These are phyloP conservation scores for Quercus rubra DNA, from an alignment of 306 rosid species.

Conservation along the genomic window DNA sequence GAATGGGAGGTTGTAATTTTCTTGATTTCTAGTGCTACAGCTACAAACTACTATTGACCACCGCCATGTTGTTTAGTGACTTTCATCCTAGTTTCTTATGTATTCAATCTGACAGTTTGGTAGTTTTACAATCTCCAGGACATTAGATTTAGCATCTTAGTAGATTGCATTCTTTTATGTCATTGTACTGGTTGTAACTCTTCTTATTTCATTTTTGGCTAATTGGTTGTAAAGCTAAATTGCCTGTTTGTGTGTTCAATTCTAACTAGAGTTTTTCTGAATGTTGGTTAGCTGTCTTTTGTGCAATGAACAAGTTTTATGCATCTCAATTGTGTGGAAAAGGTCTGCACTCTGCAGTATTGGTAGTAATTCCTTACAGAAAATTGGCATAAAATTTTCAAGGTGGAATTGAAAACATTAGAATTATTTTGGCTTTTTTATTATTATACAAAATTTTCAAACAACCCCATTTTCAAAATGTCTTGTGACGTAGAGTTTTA, in stretches of 20 bases:
- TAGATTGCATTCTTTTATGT: neutral
- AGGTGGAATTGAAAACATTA: no score
- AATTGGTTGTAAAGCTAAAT: no score
- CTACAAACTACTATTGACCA: neutral
- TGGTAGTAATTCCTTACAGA: no score
- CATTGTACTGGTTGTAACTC: neutral
- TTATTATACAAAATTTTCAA: no score
- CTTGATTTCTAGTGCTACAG: neutral
- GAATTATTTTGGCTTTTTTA: no score
- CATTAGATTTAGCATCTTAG: neutral
- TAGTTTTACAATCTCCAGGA: neutral
- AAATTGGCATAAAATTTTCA: neutral
- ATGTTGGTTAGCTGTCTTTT: neutral
- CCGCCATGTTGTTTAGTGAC: neutral
- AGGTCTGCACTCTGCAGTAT: no score
- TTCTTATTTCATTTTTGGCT: no score
- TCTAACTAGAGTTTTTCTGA: neutral
- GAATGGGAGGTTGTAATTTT: neutral
- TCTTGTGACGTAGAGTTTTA: no score
- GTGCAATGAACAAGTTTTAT: neutral
- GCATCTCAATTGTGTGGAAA: neutral
- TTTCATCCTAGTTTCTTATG: neutral
- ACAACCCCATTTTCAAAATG: no score
- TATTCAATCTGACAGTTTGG: slow-evolving; percentile 3
- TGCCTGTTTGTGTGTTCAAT: neutral